Percentiles rank a stretch among this genome's conserved stretches.
Conservation (phyloP, 495 filamentous ascomycete species). For the Immersiella caudata region DNA sequence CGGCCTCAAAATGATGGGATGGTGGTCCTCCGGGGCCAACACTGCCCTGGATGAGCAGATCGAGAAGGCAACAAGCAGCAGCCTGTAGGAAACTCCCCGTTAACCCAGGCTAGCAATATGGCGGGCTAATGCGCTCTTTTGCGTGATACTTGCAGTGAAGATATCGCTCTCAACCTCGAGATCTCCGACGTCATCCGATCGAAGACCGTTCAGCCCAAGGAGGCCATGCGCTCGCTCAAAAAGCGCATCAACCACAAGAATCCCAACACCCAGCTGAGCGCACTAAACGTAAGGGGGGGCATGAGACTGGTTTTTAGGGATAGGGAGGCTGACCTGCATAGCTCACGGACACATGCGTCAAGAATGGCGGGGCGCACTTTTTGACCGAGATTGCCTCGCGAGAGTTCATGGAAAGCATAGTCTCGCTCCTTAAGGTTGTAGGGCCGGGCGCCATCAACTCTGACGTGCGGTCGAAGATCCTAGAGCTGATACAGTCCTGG, state of each 20-base stretch:
- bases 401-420: constrained; percentile 97
- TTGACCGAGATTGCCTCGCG: constrained; percentile 91
- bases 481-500: constrained; percentile 94
- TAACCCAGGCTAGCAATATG: constrained; percentile 4
- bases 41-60: constrained; percentile 94
- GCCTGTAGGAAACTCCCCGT: constrained; percentile 63
- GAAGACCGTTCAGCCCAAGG: constrained; percentile 94
- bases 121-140: constrained; percentile 23
- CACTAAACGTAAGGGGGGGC: constrained; percentile 71
- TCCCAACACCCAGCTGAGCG: constrained; percentile 91
- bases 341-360: constrained; percentile 97
- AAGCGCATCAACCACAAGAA: constrained; percentile 93
- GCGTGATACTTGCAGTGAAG: constrained; percentile 64
- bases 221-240: constrained; percentile 95
- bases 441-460: constrained; percentile 76
- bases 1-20: constrained; percentile 70
- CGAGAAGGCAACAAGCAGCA: constrained; percentile 89
- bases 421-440: constrained; percentile 80
- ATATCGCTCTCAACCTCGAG: constrained; percentile 94
- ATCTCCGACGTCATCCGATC: constrained; percentile 96
- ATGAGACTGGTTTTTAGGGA: not conserved
- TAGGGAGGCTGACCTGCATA: constrained; percentile 28
- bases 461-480: constrained; percentile 84
- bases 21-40: constrained; percentile 79
- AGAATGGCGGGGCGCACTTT: constrained; percentile 97